These are phyloP conservation scores for Kwoniella sp. DNA, from an alignment of 768 basidiomycete species.

Conservation along the genomic window DNA sequence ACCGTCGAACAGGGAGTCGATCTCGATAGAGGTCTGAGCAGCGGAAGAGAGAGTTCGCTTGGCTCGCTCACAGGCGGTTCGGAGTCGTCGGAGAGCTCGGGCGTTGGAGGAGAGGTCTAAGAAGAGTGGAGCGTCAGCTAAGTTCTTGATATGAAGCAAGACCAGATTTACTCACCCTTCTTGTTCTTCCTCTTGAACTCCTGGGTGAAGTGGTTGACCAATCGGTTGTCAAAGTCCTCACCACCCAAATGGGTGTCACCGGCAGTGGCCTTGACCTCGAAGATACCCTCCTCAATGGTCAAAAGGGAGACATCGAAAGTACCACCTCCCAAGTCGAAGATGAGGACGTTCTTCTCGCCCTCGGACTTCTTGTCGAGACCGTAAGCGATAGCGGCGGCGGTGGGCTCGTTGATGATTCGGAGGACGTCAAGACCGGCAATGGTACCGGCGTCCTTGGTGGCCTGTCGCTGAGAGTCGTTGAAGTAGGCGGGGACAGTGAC, in stretches of 20 bases:
- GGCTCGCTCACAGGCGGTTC: conserved; percentile 98
- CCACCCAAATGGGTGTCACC: conserved; percentile 94
- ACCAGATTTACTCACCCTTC: conserved; percentile 52
- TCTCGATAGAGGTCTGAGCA: conserved; percentile 94
- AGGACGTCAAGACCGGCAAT: conserved; percentile 93
- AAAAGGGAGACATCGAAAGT: conserved; percentile 98
- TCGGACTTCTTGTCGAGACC: conserved; percentile 90
- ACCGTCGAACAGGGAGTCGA: conserved; percentile 96
- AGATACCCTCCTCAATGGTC: conserved; percentile 84
- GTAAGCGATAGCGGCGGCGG: conserved; percentile 96
- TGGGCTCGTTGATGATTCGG: conserved; percentile 97
- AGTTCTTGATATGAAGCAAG: too few relatives aligned
- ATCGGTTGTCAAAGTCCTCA: conserved; percentile 92
- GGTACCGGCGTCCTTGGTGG: conserved; percentile 95
- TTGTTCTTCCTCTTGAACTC: conserved; percentile 91
- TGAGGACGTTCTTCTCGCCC: conserved; percentile 91
- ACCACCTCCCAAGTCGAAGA: conserved; percentile 97
- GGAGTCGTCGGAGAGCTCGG: conserved; percentile 91
- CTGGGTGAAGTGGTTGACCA: conserved; percentile 87
- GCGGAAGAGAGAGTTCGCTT: conserved; percentile 98
- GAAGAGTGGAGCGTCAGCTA: too few relatives aligned
- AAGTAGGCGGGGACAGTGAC: conserved; percentile 99
- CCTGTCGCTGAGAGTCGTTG: conserved; percentile 99
- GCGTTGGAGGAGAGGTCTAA: conserved; percentile 95
- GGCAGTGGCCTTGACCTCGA: conserved; percentile 89